A percentile compares a stretch with the other conserved stretches of the same genome.
Conservation (phyloP, 176 grass and related monocot genomes). For the Carex littledalei region DNA sequence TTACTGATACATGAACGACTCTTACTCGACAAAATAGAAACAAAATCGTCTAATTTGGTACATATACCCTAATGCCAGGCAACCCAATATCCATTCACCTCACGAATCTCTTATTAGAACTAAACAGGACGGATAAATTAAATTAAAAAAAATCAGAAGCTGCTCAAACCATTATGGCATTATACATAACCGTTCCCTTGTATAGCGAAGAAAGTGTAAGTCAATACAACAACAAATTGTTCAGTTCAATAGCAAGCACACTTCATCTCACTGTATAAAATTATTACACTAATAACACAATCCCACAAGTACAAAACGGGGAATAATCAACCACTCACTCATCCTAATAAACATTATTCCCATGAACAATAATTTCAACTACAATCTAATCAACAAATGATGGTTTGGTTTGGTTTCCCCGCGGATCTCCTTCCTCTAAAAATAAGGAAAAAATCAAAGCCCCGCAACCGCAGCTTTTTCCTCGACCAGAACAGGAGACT, state of each 20-base stretch:
- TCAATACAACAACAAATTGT: constrained; percentile 5
- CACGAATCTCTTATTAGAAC: too few relatives aligned
- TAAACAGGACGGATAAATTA: not conserved
- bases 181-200: not conserved
- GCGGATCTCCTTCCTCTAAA: constrained; percentile 9
- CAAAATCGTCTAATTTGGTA: too few relatives aligned
- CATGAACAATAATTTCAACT: constrained; percentile 9
- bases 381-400: constrained; percentile 32
- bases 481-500: constrained; percentile 8
- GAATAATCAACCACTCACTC: constrained; percentile 16
- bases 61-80: too few relatives aligned
- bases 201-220: not conserved
- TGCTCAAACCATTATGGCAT: not conserved
- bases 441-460: constrained; percentile 2
- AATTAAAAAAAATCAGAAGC: not conserved
- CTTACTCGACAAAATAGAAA: too few relatives aligned
- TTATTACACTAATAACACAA: constrained; percentile 10
- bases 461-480: not conserved
- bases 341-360: constrained; percentile 20
- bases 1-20: too few relatives aligned
- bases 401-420: not conserved
- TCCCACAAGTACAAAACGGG: constrained; percentile 16
- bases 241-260: not conserved
- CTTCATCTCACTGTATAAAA: not conserved
- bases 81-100: too few relatives aligned